These are phyloP conservation scores for Gelatoporia subvermispora DNA, from an alignment of 768 basidiomycete genomes.

Conservation along the genomic window DNA sequence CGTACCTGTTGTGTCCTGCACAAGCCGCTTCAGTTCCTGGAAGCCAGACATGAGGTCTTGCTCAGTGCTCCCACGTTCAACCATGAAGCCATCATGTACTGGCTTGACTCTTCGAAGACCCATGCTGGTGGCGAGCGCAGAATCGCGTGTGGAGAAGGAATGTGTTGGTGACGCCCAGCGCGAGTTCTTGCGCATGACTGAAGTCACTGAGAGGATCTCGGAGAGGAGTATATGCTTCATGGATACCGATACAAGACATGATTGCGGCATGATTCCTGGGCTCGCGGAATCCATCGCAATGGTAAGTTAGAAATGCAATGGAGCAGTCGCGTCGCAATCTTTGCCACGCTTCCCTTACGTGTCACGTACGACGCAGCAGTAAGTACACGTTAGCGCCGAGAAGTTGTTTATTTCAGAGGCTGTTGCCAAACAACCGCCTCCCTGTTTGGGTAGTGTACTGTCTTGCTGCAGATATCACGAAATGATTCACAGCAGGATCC, in stretches of 20 bases:
- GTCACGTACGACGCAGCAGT: conserved; percentile 5
- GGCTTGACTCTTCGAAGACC: conserved; percentile 64
- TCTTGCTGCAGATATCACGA: conserved; percentile 8
- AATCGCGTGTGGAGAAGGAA: conserved; percentile 54
- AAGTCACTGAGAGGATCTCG: conserved; percentile 88
- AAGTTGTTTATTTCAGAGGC: conserved; percentile 6
- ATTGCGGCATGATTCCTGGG: background rate
- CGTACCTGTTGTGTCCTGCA: conserved; percentile 67
- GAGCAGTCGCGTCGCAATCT: background rate
- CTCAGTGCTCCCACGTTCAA: conserved; percentile 58
- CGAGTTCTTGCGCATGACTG: conserved; percentile 96
- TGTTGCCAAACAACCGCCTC: conserved; percentile 4
- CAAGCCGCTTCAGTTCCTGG: conserved; percentile 71
- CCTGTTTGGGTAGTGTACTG: background rate
- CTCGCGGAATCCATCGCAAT: conserved; percentile 5
- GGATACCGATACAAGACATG: conserved; percentile 31
- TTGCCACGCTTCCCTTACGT: conserved; percentile 1
- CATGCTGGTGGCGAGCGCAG: conserved; percentile 66
- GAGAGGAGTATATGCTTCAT: conserved; percentile 78
- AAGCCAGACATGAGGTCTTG: conserved; percentile 89
- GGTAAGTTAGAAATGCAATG: background rate
- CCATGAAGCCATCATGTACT: conserved; percentile 34
- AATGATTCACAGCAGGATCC: background rate
- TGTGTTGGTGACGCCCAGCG: conserved; percentile 83
- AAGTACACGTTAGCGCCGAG: background rate